A percentile compares a stretch with the other conserved stretches of the same genome.
Evolutionary conservation across 179 eudicot genomes (phyloP).

Genomic region (Sideroxylon spinosum): DNA sequence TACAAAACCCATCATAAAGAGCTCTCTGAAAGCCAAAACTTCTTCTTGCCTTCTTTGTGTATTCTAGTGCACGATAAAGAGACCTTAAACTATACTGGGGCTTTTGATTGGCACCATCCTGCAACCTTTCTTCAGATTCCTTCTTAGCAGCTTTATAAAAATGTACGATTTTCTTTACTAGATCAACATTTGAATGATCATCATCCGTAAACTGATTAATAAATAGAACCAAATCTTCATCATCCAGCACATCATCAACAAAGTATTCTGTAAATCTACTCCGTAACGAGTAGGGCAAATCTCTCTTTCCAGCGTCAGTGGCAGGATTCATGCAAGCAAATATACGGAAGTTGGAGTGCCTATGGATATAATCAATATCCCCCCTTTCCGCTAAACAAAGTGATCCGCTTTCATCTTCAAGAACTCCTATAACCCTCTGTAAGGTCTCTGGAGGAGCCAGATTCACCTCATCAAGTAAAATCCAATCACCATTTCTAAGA

Average conservation of each 20-base stretch:
- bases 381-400: slow-evolving; percentile 96
- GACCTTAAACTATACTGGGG: slow-evolving; percentile 99
- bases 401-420: slow-evolving; percentile 85
- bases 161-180: slow-evolving; percentile 52
- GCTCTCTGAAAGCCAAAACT: slow-evolving; percentile 51
- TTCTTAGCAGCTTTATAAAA: slow-evolving; percentile 83
- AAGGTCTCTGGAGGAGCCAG: slow-evolving; percentile 97
- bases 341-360: slow-evolving; percentile 75
- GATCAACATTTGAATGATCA: slow-evolving; percentile 31
- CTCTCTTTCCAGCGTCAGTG: slow-evolving; percentile 98
- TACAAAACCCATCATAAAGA: slow-evolving; percentile 89
- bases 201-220: slow-evolving; percentile 62
- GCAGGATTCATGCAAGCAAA: slow-evolving; percentile 99
- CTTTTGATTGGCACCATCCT: slow-evolving; percentile 98
- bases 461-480: slow-evolving; percentile 95
- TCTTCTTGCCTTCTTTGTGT: slow-evolving; percentile 52
- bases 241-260: slow-evolving; percentile 88
- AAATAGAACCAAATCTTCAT: slow-evolving; percentile 67
- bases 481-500: slow-evolving; percentile 90
- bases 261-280: slow-evolving; percentile 87
- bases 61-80: slow-evolving; percentile 89
- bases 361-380: slow-evolving; percentile 54
- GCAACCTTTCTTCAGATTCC: slow-evolving; percentile 80
- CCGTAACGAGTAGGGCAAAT: slow-evolving; percentile 71
- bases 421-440: slow-evolving; percentile 90